Conservation (phyloP, 305 asterid genomes). For the Solanum hybrid region DNA sequence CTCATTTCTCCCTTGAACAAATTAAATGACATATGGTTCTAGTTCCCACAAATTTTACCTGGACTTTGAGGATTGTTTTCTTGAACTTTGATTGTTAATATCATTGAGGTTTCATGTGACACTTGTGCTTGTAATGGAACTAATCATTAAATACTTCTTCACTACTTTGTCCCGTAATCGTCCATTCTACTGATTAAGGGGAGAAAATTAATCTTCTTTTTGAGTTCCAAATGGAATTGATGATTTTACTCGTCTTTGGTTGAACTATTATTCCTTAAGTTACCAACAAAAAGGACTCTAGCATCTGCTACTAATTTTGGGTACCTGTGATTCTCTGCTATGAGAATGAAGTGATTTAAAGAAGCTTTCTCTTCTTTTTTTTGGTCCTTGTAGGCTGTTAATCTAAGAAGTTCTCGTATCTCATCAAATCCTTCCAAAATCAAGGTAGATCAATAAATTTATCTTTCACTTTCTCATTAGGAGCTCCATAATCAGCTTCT, state of each 20-base stretch:
- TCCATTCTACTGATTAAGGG: not conserved
- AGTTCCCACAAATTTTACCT: not conserved
- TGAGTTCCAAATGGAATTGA: not conserved
- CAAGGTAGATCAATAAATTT: slow-evolving; percentile 33
- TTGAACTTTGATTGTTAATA: not conserved
- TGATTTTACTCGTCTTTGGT: not conserved
- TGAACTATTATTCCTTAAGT: not conserved
- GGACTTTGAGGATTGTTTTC: not conserved
- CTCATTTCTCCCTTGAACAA: not conserved
- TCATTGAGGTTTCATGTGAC: not conserved
- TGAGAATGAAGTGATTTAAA: not conserved
- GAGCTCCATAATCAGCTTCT: slow-evolving; percentile 7
- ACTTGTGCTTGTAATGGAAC: not conserved
- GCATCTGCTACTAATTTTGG: not conserved
- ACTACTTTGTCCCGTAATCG: not conserved
- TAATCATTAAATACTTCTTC: not conserved
- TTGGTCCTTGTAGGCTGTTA: slow-evolving; percentile 50
- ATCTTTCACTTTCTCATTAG: not conserved
- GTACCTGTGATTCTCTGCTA: not conserved
- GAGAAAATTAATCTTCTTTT: not conserved
- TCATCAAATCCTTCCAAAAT: slow-evolving; percentile 25
- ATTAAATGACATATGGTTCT: not conserved
- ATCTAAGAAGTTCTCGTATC: slow-evolving; percentile 50
- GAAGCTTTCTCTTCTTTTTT: not conserved
- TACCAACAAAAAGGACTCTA: not conserved